Percentiles rank a stretch among this genome's conserved stretches.
These are phyloP conservation scores for Clarireedia monteithiana DNA, from an alignment of 2,329 filamentous ascomycete genomes.

Conservation along the genomic window DNA sequence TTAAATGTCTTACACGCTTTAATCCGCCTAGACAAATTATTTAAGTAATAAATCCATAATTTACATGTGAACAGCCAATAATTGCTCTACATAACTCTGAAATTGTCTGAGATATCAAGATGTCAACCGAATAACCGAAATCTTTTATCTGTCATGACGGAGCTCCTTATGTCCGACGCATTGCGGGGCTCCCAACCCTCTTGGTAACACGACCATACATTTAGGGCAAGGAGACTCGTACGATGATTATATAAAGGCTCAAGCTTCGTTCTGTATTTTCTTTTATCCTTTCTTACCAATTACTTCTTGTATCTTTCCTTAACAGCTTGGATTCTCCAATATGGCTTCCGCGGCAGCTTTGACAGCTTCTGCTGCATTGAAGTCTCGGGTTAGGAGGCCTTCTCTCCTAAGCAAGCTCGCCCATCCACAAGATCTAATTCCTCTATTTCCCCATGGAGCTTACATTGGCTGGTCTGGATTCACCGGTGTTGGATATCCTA, in stretches of 20 bases:
- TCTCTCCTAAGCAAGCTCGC: slow-evolving; percentile 75
- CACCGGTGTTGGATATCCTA: slow-evolving; percentile 83
- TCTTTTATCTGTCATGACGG: slow-evolving; percentile 1
- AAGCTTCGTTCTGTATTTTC: not conserved
- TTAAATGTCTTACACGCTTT: too few species aligned
- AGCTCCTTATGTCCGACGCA: slow-evolving; percentile 5
- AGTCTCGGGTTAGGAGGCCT: slow-evolving; percentile 65
- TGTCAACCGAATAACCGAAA: slow-evolving; percentile 7
- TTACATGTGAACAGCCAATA: not conserved
- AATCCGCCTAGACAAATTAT: too few species aligned
- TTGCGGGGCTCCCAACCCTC: not conserved
- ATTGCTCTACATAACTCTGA: not conserved
- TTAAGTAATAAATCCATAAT: not conserved
- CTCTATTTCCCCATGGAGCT: slow-evolving; percentile 74
- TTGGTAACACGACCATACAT: not conserved
- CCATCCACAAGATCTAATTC: slow-evolving; percentile 69
- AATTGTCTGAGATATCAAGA: not conserved
- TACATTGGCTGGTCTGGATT: slow-evolving; percentile 91
- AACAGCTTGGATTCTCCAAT: not conserved
- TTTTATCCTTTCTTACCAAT: not conserved
- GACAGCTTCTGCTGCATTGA: slow-evolving; percentile 46
- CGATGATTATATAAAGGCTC: slow-evolving; percentile 3
- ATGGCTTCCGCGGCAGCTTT: slow-evolving; percentile 24
- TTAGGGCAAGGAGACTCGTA: not conserved
- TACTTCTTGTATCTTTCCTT: not conserved